Conservation (phyloP, 768 basidiomycete genomes). For the Trametes villosa region DNA sequence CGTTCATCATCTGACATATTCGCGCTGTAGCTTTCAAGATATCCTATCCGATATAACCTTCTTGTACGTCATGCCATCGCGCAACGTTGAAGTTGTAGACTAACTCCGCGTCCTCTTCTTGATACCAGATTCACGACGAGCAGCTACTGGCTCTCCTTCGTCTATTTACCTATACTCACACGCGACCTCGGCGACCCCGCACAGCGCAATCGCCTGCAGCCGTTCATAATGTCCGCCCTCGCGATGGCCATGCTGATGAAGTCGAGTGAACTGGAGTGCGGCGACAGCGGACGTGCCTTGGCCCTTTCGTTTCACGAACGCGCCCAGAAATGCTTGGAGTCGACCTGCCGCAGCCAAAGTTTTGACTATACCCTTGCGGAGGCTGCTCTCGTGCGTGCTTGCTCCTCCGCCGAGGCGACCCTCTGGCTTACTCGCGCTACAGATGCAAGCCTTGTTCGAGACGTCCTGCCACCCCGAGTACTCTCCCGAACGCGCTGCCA, state of each 20-base stretch:
- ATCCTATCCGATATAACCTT: constrained; percentile 54
- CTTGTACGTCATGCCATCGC: constrained; percentile 42
- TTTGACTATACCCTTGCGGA: constrained; percentile 70
- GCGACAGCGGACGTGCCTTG: constrained; percentile 55
- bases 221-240: constrained; percentile 68
- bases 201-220: constrained; percentile 63
- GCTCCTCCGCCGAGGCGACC: too few species aligned
- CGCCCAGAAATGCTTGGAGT: constrained; percentile 58
- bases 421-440: not conserved
- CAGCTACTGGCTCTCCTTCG: constrained; percentile 69
- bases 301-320: constrained; percentile 60
- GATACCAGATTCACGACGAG: constrained; percentile 72
- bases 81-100: not conserved
- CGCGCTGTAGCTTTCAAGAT: constrained; percentile 49
- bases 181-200: constrained; percentile 54
- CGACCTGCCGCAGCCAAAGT: constrained; percentile 53
- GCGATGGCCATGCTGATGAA: constrained; percentile 75
- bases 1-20: not conserved
- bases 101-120: constrained; percentile 3
- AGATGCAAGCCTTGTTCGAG: constrained; percentile 82
- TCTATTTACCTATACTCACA: constrained; percentile 61
- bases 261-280: constrained; percentile 68
- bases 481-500: constrained; percentile 54
- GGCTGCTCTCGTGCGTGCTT: constrained; percentile 61
- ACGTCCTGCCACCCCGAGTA: constrained; percentile 73